These are phyloP conservation scores for Corniculantispora saksenae DNA, from an alignment of 2,329 filamentous ascomycete genomes.

Conservation along the genomic window DNA sequence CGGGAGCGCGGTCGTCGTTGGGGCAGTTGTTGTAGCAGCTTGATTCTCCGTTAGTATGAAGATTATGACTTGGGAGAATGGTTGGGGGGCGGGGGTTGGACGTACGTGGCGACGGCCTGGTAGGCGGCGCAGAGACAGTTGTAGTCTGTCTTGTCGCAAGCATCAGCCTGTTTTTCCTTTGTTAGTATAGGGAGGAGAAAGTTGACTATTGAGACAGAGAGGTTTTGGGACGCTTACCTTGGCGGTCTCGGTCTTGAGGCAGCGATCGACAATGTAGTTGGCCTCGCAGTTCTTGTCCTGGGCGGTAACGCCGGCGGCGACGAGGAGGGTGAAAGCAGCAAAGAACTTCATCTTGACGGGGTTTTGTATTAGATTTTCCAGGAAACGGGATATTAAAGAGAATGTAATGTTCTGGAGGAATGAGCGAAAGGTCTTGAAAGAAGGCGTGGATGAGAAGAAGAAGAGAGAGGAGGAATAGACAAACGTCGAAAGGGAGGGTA, in stretches of 20 bases:
- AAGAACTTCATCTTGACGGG: constrained; percentile 49
- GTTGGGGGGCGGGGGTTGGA: constrained; percentile 16
- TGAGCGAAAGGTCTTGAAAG: not conserved
- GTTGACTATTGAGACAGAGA: too few species aligned
- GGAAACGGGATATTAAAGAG: not conserved
- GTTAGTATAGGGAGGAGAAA: too few species aligned
- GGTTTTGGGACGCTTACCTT: constrained; percentile 37
- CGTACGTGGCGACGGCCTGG: constrained; percentile 48
- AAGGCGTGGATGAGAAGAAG: not conserved
- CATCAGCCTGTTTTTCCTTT: constrained; percentile 30
- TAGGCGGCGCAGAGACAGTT: constrained; percentile 49
- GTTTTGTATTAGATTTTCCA: constrained; percentile 1
- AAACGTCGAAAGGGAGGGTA: not conserved
- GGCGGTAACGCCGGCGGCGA: constrained; percentile 36
- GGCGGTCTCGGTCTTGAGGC: constrained; percentile 41
- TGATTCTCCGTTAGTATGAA: constrained; percentile 1
- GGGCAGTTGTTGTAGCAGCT: constrained; percentile 61
- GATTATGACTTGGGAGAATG: not conserved
- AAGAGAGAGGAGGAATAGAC: not conserved
- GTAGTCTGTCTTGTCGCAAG: constrained; percentile 45
- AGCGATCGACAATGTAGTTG: constrained; percentile 49
- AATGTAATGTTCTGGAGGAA: not conserved
- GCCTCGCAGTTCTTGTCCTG: constrained; percentile 40
- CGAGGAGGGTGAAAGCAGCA: constrained; percentile 41
- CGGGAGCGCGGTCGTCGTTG: constrained; percentile 42